These are phyloP conservation scores for Ampelocalamus luodianensis DNA, from an alignment of 176 grass and related monocot genomes.

Conservation along the genomic window DNA sequence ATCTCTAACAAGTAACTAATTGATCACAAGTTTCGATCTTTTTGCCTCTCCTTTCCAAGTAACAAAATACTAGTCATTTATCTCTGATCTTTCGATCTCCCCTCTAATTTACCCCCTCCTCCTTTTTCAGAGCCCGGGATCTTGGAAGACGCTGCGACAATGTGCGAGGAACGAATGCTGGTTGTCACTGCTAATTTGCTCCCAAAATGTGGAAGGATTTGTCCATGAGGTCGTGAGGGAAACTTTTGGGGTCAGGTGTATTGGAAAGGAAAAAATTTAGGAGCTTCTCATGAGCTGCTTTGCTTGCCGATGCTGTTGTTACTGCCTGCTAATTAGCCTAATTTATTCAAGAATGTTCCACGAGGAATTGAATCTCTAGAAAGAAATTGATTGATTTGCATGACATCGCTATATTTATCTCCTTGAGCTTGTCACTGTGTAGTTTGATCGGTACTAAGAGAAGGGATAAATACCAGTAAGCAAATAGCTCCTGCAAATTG, in stretches of 20 bases:
- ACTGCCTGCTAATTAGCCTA: slow-evolving; percentile 41
- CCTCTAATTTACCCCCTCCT: not conserved
- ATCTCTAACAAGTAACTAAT: slow-evolving; percentile 17
- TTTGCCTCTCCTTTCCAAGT: not conserved
- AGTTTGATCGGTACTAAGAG: slow-evolving; percentile 11
- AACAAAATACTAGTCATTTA: not conserved
- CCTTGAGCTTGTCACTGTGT: not conserved
- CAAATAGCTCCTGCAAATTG: not conserved
- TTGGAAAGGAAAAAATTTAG: slow-evolving; percentile 20
- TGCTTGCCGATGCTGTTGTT: slow-evolving; percentile 36
- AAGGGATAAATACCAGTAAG: not conserved
- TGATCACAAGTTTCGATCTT: not conserved
- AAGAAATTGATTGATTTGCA: slow-evolving; percentile 5
- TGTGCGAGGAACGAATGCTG: slow-evolving; percentile 9
- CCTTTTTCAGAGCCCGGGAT: slow-evolving; percentile 25
- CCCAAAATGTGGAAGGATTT: slow-evolving; percentile 39
- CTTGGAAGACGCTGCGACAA: slow-evolving; percentile 21
- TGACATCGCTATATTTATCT: not conserved
- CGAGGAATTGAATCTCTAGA: slow-evolving; percentile 10
- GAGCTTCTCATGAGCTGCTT: slow-evolving; percentile 38
- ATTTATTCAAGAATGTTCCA: slow-evolving; percentile 24
- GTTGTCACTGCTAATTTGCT: slow-evolving; percentile 45
- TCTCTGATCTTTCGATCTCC: not conserved
- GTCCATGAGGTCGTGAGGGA: slow-evolving; percentile 39
- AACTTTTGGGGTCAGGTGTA: slow-evolving; percentile 34